These are phyloP conservation scores for Pyrrhoderma noxium DNA, from an alignment of 1,284 basidiomycete species.

Conservation along the genomic window DNA sequence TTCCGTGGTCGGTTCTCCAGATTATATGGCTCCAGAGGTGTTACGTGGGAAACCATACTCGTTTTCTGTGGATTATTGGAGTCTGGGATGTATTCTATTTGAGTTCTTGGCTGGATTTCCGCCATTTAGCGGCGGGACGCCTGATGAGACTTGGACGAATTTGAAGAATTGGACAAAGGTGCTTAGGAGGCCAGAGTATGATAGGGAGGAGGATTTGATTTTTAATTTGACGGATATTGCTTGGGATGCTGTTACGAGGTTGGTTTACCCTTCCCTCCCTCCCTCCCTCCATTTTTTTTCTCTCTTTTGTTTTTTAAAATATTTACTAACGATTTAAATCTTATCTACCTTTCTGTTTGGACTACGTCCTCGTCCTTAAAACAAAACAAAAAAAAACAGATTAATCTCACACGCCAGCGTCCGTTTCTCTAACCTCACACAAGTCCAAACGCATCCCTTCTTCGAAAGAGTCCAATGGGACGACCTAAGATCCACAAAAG, in stretches of 20 bases:
- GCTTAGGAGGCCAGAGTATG: conserved; percentile 88
- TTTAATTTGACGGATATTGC: conserved; percentile 94
- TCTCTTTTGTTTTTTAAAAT: too few relatives aligned
- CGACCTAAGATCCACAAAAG: conserved; percentile 67
- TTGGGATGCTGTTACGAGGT: conserved; percentile 95
- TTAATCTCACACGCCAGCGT: conserved; percentile 71
- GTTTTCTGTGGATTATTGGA: conserved; percentile 98
- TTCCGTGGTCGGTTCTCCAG: conserved; percentile 96
- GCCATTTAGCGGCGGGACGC: conserved; percentile 91
- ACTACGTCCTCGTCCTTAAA: neutral
- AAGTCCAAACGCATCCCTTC: conserved; percentile 80
- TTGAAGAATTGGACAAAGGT: conserved; percentile 97
- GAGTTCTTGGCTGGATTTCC: conserved; percentile 98
- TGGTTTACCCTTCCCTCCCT: conserved; percentile 21
- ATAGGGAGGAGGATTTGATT: conserved; percentile 92
- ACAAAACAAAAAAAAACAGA: conserved; percentile 7
- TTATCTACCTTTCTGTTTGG: too few relatives aligned
- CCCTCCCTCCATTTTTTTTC: too few relatives aligned
- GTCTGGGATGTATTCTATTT: conserved; percentile 96
- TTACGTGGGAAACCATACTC: conserved; percentile 92
- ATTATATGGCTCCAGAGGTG: conserved; percentile 95
- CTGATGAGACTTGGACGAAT: conserved; percentile 99
- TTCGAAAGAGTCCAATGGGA: conserved; percentile 76
- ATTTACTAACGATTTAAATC: too few relatives aligned
- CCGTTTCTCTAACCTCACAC: conserved; percentile 69